phyloP scores from a whole-genome alignment of 441 rosid species.

The Hura crepitans region DNA sequence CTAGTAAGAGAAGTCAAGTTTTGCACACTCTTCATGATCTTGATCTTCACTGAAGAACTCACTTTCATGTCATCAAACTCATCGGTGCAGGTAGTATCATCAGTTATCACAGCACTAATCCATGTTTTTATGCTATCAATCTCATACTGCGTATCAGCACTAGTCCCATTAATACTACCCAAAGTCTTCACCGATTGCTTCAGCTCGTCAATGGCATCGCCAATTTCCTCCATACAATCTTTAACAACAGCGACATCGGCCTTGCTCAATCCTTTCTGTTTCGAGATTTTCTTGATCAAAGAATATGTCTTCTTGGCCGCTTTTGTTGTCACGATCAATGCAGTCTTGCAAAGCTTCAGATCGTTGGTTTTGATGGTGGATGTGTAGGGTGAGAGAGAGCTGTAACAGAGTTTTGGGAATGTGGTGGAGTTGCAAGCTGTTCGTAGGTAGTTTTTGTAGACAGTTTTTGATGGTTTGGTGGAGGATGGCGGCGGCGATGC shows the following conservation, averaged over 20 bases:
- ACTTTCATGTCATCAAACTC: constrained; percentile 45
- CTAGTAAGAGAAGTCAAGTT: constrained; percentile 49
- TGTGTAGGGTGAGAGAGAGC: constrained; percentile 41
- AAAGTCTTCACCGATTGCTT: constrained; percentile 38
- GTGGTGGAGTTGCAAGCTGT: constrained; percentile 50
- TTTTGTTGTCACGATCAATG: constrained; percentile 38
- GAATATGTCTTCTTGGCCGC: constrained; percentile 35
- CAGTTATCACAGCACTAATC: constrained; percentile 62
- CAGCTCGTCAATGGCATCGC: constrained; percentile 45
- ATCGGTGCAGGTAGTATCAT: constrained; percentile 65
- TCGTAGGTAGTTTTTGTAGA: constrained; percentile 44
- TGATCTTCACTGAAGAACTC: constrained; percentile 36
- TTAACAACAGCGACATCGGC: constrained; percentile 38
- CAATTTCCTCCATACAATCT: constrained; percentile 50
- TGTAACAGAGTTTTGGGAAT: constrained; percentile 44
- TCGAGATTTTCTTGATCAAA: constrained; percentile 28
- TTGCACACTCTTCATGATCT: constrained; percentile 35
- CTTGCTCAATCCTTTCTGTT: constrained; percentile 29
- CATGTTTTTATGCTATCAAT: constrained; percentile 48
- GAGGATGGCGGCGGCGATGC: constrained; percentile 23
- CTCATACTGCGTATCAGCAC: constrained; percentile 23
- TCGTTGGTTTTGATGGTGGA: constrained; percentile 44
- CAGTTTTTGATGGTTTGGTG: constrained; percentile 13
- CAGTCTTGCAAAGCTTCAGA: constrained; percentile 43
- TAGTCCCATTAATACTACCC: constrained; percentile 22